Base-by-base conservation (phyloP, 257 asterid genomes). In the Leonotis leonurus region DNA sequence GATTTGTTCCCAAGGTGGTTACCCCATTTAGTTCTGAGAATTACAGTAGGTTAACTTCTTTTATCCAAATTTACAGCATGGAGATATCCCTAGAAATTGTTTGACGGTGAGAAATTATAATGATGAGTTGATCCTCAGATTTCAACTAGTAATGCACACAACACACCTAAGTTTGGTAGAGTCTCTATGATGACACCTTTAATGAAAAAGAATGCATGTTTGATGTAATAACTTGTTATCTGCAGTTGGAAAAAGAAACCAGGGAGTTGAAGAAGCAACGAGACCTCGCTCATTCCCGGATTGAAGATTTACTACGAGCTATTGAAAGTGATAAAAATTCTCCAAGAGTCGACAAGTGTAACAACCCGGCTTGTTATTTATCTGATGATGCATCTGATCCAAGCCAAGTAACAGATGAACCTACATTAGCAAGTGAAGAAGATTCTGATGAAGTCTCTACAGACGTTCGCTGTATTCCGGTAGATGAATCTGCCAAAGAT, bases 241-340 rank as follows among this genome's bases (percentile, higher is more conserved):
- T 85, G 74, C 89, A 93, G 99, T 70, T 93, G 80, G 97, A 87
- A 83, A 87, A 85, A 75, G 97, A 93, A 79, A 85, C 80, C 64
- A 81, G 71, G 78, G 96, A 87, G 77, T 81, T 89, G 59, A 80
- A 75, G 70, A 89, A 79, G 84, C 88, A 85, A 73, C 75, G 70
- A 35, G 87, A 87, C 68, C 78, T 83, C 60, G 92, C 96, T 56
- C 86, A 87, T 73, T 87, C 90, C 64, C 90, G 85, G 72, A 75
- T 89, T 60, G 78, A 80, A 65, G 90, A 83, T 70, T 68, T 93
- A 56, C 77, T 78, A 44, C 68, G 43, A 62, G 71, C 71, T 51
- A 76, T 70, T 51, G 82, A 77, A 68, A 73, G 70, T 58, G 77
- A 70, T 62, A 77, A 77, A 74, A 21, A 56, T 54, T 74, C 83